Base-by-base conservation (phyloP, 2,329 filamentous ascomycete genomes). In the Arthrobotrys conoides region DNA sequence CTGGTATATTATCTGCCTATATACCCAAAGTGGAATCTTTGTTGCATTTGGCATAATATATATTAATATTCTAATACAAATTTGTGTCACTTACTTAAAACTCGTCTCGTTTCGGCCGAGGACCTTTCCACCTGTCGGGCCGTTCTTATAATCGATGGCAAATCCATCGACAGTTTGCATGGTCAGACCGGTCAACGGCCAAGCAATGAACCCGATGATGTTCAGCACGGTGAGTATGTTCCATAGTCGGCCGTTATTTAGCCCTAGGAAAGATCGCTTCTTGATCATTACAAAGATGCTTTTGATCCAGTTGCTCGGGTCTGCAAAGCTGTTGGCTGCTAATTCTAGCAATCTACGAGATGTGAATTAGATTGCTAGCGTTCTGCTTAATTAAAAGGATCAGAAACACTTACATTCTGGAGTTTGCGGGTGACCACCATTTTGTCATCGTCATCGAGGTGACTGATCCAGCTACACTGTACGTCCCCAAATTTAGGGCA, bases 151-250 rank as follows among this genome's bases (percentile, higher is more conserved):
- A 57, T 65, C 57, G 1, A 71, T 6, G 3, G 57, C 57, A 44
- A 20, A 65, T 18, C 69, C 69, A 24, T 71, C 69, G 2, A 30
- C 57, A 16, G 59, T 71, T 63, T 71, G 69, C 69, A 71, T 71
- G 6, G 69, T 71, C n/a, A 71, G 59, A 57, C 69, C 69, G 5
- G 69, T 57, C 6, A 71, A 20, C 10, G 69, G 69, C 69, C 69
- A 71, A 46, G 57, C 69, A 12, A 57, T 10, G 36, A 71, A 71
- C 10, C 69, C 69, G 8, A 55, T 33, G 16, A 71, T 22, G 10
- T n/a, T 55, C 9, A 71, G n/a, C 1, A 64, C 4, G 0, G 57
- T 16, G 9, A 71, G 48, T 3, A 65, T 18, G 18, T 71, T 71
- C 69, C 69, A 71, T 4, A 57, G 30, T 36, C 27, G 20, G 9